Percentiles rank a stretch among this genome's conserved stretches.
Conservation (phyloP, 495 filamentous ascomycete genomes). For the Melanomma pulvis-pyrius region DNA sequence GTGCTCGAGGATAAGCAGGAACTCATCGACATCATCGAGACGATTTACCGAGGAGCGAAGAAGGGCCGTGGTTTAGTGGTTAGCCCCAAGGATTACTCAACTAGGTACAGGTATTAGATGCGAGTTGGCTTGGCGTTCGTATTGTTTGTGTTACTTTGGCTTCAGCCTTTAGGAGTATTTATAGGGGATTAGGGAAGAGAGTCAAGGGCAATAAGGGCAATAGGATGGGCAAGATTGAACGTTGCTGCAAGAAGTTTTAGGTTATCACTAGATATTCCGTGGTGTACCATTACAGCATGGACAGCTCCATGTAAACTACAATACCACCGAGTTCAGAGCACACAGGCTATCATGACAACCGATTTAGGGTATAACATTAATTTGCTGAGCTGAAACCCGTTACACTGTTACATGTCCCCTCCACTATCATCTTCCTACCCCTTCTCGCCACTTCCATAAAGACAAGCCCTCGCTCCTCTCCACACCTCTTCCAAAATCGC, state of each 20-base stretch:
- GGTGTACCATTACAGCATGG: no score
- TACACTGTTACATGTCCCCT: no score
- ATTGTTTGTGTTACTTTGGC: background rate
- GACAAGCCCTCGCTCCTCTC: slow-evolving; percentile 73
- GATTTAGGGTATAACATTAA: no score
- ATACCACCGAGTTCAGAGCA: no score
- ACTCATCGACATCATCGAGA: slow-evolving; percentile 97
- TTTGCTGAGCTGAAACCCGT: no score
- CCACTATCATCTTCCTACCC: background rate
- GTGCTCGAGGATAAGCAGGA: slow-evolving; percentile 98
- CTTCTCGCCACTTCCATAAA: slow-evolving; percentile 55
- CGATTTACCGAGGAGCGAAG: slow-evolving; percentile 95
- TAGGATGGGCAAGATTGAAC: no score
- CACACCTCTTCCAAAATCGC: slow-evolving; percentile 81
- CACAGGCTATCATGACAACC: no score
- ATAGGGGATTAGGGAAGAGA: background rate
- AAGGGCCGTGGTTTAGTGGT: slow-evolving; percentile 95
- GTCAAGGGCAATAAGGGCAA: background rate
- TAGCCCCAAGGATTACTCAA: slow-evolving; percentile 74
- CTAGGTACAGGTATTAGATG: slow-evolving; percentile 39
- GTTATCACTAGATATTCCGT: background rate
- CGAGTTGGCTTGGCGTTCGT: background rate
- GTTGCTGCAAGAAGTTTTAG: background rate
- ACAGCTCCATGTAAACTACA: no score
- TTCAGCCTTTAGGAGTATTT: background rate